Evolutionary conservation across 306 rosid species (phyloP), one percentile per base, ranked within the genome.

Genomic region (Senna tora): DNA sequence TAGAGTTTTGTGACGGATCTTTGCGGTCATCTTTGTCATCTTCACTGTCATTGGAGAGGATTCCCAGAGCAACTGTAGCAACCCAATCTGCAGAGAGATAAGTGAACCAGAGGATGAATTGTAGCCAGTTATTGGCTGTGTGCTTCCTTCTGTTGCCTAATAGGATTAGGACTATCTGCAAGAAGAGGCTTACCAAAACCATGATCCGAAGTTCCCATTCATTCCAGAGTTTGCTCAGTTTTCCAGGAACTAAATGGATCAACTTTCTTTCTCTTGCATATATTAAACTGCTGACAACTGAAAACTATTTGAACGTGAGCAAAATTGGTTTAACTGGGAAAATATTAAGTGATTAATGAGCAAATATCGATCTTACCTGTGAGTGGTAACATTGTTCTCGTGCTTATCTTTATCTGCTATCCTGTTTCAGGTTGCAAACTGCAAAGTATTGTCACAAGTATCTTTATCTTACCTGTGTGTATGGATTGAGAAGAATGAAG

Each of bases 21-120:
- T 53, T 56, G 43, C 9, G 30, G 5, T 9, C 39, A 36, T 53
- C 19, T 21, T 50, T 5, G 5, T 9, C 39, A 36, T 53, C 19
- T 21, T 50, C 9, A 3, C 54, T 49, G 75, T 55, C 65, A 21
- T 67, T 58, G 38, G 77, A 77, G 51, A 81, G 79, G 9, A 57
- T 56, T 5, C 84, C 66, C 0, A 84, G 59, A 0, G 80, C 73
- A 11, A 75, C 2, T 0, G 73, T 75, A 0, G 82, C 83, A 41
- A 78, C 32, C 81, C 81, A 77, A 34, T 74, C 81, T 39, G 85
- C 88, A 1, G 72, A 66, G 28, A 81, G 52, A 77, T 84, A 84
- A 46, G 64, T 32, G 9, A 46, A 25, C 85, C 83, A 84, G 0
- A 74, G 32, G 1, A 53, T 2, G 21, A 73, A 13, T 5, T 72